Evolutionary conservation across 495 filamentous ascomycete genomes (phyloP).

Genomic region (Staphylotrichum longicolle): DNA sequence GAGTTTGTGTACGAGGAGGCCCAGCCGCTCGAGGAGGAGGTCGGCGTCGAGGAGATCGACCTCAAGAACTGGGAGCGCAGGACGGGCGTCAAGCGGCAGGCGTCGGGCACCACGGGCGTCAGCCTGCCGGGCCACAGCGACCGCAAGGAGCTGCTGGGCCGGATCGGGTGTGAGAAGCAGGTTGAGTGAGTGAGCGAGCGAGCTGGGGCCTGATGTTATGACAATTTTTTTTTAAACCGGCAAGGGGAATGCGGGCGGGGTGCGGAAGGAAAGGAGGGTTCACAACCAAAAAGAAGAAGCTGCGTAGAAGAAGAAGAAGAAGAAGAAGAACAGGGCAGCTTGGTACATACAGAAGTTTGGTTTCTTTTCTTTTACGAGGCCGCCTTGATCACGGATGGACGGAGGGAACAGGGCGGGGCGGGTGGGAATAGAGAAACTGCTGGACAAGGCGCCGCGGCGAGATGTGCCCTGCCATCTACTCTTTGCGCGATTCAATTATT

Average conservation of each 20-base stretch:
- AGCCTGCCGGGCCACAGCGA: slow-evolving; percentile 68
- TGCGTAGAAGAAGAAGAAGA: too few relatives aligned
- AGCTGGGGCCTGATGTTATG: too few relatives aligned
- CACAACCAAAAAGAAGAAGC: too few relatives aligned
- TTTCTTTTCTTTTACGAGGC: too few relatives aligned
- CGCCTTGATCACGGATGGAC: background rate
- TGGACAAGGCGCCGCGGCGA: too few relatives aligned
- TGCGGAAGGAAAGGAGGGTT: too few relatives aligned
- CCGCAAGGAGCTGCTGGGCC: slow-evolving; percentile 66
- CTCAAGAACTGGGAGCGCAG: slow-evolving; percentile 53
- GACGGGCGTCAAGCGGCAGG: slow-evolving; percentile 44
- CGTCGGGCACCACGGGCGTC: slow-evolving; percentile 46
- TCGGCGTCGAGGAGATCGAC: slow-evolving; percentile 60
- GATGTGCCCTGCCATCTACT: too few relatives aligned
- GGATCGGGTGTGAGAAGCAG: slow-evolving; percentile 74
- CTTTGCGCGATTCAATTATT: background rate
- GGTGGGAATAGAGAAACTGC: too few relatives aligned
- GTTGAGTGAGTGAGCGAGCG: slow-evolving; percentile 38
- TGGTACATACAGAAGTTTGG: too few relatives aligned
- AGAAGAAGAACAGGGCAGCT: too few relatives aligned
- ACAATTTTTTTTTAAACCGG: background rate
- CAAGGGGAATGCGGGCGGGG: background rate
- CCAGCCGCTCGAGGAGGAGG: slow-evolving; percentile 60
- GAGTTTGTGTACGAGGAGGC: slow-evolving; percentile 48
- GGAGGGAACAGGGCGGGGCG: too few relatives aligned